These are phyloP conservation scores for Magnusiomyces suaveolens DNA, from an alignment of 1,139 yeast genomes.

Conservation along the genomic window DNA sequence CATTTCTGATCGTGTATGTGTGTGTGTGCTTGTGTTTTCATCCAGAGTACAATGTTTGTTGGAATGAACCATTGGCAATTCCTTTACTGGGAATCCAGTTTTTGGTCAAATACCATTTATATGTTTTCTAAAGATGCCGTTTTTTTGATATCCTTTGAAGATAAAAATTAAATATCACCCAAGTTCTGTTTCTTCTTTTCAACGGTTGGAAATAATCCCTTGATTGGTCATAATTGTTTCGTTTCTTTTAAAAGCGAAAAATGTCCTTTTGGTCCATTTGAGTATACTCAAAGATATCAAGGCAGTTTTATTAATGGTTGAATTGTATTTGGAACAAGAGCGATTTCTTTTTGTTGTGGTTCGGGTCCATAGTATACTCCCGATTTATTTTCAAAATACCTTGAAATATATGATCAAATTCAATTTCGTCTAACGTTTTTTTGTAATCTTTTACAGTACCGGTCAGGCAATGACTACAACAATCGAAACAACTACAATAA, in stretches of 20 bases:
- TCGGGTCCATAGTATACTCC: background rate
- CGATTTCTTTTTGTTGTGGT: too few relatives aligned
- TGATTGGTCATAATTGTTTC: too few relatives aligned
- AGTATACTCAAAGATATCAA: too few relatives aligned
- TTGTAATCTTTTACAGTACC: background rate
- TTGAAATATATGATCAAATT: background rate
- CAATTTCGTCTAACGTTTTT: background rate
- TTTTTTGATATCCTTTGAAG: background rate
- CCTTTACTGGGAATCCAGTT: background rate
- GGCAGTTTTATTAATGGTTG: background rate
- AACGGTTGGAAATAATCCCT: background rate
- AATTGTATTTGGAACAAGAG: background rate
- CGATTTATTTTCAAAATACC: background rate
- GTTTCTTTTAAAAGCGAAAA: too few relatives aligned
- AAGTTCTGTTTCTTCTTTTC: background rate
- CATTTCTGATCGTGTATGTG: slow-evolving; percentile 22
- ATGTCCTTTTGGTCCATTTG: too few relatives aligned
- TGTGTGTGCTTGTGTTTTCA: background rate
- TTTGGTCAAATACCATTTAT: too few relatives aligned
- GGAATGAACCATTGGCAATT: background rate
- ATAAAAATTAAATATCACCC: background rate
- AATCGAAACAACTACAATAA: background rate
- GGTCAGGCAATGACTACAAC: background rate
- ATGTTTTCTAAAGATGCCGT: too few relatives aligned
- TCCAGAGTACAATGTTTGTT: background rate